Evolutionary conservation across 495 filamentous ascomycete genomes (phyloP), one percentile per base, ranked within the genome.

Genomic region (Xanthoparmelia taractica): DNA sequence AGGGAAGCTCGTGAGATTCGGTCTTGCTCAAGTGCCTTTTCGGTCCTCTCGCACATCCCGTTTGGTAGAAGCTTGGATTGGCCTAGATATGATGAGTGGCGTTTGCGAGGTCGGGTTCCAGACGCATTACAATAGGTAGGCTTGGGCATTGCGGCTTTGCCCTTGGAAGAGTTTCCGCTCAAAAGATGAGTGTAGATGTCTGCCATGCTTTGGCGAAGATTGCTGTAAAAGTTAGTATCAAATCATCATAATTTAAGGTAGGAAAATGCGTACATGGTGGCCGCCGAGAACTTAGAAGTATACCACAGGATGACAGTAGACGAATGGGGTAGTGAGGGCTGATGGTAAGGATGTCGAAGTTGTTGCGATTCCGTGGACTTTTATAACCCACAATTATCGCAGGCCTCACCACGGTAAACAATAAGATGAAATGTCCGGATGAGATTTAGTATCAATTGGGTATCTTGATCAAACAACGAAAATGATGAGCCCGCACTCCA

Each of bases 401-500:
- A 54, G 13, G 17, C 20, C 7, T 33, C 5, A 18, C 13, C 50
- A 54, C 6, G 29, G 2, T 54, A 15, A 7, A 31, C 48, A 11
- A 17, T 0, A 7, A 6, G 29, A 20, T 13, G 29, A 54, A 33
- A 33, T 7, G 18, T 33, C 29, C 29, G 50, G 50, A 33, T 33
- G 17, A 20, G 12, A 10, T 18, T 4, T n/a, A 2, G 4, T 33
- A 31, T 43, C 47, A 65, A 61, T 57, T 56, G 58, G 63, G 63
- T 65, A 65, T 65, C 58, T 57, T 61, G 40, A 17, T 34, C 27
- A 34, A 52, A 43, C 17, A 7, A 48, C 23, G 37, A 56, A 17
- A 31, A 62, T 27, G 33, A 31, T 40, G 17, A 55, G 33, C 41
- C 8, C 29, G 1, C 12, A 23, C n/a, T 54, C 38, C n/a, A 34